Evolutionary conservation across 345 rosid species (phyloP), one percentile per base, ranked within the genome.

Genomic region (Lumnitzera littorea): DNA sequence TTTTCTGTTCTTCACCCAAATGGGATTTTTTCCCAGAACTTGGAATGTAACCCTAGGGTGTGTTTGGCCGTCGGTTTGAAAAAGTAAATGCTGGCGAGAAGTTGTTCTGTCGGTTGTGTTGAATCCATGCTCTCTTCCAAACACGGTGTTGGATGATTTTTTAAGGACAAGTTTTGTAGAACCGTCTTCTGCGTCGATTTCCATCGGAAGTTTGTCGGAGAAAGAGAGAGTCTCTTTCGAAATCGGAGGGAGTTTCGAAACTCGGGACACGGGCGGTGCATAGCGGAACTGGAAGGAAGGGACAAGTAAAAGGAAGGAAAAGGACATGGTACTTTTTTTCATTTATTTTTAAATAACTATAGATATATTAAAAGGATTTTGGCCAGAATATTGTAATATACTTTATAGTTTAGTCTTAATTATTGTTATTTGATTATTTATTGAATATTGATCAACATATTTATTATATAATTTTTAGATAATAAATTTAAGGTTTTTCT

Each of bases 181-280:
- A 52, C 95, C 91, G 67, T 88, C 87, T 61, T 76, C 83, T 41
- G 90, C 87, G 71, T 70, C 78, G 11, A 88, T 67, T 75, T 91
- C 97, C 94, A 88, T 86, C 13, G 13, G 66, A 53, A 36, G 43
- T 7, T 7, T 7, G 47, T 4, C 41, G 53, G 56, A 5, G 31
- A 24, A 51, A 12, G 24, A 25, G 53, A 15, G 56, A 51, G 12
- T 14, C 20, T 17, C 20, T 20, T 20, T 20, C 20, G 20, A 20
- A 20, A 20, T 16, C 12, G 11, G 57, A 62, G 24, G 7, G 43
- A 50, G 23, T 10, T 29, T 43, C 49, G 43, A 4, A 36, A 36
- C 43, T 2, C 43, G 43, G 5, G 10, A 36, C 43, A 9, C 7
- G 0, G 11, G 11, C 43, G 43, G 43, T 36, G 43, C 7, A 36